Evolutionary conservation across 345 rosid genomes (phyloP).

Genomic region (Carallia brachiata): DNA sequence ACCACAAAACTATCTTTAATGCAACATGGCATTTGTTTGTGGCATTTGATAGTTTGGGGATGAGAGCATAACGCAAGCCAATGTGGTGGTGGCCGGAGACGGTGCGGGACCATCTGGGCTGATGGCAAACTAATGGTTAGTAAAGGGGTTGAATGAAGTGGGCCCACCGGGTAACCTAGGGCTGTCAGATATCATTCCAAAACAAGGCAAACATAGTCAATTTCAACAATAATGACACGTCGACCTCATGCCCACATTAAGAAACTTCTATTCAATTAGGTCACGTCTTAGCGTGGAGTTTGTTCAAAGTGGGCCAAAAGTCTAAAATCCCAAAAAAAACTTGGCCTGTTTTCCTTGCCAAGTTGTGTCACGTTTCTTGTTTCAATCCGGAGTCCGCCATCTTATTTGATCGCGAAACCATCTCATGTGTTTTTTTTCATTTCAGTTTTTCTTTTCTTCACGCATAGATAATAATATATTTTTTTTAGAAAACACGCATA

Average conservation of each 20-base stretch:
- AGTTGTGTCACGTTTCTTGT: constrained; percentile 1
- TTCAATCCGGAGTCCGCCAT: not conserved
- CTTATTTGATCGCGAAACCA: too few species aligned
- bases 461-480: too few species aligned
- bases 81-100: not conserved
- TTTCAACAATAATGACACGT: constrained; percentile 41
- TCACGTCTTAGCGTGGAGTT: constrained; percentile 36
- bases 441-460: not conserved
- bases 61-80: not conserved
- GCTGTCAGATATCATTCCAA: constrained; percentile 33
- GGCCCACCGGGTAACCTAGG: not conserved
- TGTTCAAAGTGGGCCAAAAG: not conserved
- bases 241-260: constrained; percentile 24
- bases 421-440: not conserved
- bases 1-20: too few species aligned
- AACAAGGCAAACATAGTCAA: constrained; percentile 39
- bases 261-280: constrained; percentile 37
- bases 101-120: constrained; percentile 15
- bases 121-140: not conserved
- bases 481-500: too few species aligned
- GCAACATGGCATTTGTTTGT: too few species aligned
- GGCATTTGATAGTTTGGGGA: too few species aligned
- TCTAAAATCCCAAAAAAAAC: not conserved
- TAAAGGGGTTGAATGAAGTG: constrained; percentile 1
- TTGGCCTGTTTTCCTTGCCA: not conserved